Conservation (phyloP, 805 yeast species). For the Candida nitratophila region DNA sequence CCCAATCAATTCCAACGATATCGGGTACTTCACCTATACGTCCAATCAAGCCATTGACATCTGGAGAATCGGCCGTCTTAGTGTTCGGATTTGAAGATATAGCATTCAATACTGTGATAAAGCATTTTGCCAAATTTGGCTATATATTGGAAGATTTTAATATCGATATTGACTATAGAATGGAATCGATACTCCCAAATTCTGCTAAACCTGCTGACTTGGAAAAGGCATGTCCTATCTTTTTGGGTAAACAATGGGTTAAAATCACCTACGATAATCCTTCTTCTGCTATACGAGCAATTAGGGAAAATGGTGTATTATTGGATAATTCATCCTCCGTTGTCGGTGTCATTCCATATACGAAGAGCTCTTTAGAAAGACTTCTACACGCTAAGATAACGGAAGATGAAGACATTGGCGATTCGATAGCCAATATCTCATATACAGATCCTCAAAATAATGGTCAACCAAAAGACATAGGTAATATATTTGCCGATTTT, state of each 20-base stretch:
- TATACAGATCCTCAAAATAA: conserved; percentile 5
- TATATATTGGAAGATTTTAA: conserved; percentile 70
- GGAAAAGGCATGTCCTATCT: conserved; percentile 49
- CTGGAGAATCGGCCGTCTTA: conserved; percentile 57
- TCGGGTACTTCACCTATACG: background rate
- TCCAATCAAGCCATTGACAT: background rate
- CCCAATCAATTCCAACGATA: background rate
- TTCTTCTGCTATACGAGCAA: conserved; percentile 72
- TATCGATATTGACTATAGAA: conserved; percentile 1
- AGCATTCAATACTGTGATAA: conserved; percentile 57
- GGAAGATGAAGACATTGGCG: conserved; percentile 43
- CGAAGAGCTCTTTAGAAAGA: conserved; percentile 53
- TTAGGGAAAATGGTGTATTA: conserved; percentile 72
- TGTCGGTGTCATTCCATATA: conserved; percentile 62
- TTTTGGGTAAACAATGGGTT: conserved; percentile 87
- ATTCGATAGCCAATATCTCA: conserved; percentile 16
- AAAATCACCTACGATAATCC: conserved; percentile 76
- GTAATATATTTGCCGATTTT: conserved; percentile 7
- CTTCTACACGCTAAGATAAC: conserved; percentile 38
- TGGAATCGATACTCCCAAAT: background rate
- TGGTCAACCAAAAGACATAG: conserved; percentile 7
- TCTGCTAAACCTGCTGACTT: background rate
- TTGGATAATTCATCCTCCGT: conserved; percentile 50
- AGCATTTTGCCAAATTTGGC: conserved; percentile 76
- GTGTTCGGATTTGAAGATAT: conserved; percentile 88